A percentile compares a stretch with the other conserved stretches of the same genome.
Conservation (phyloP, 768 basidiomycete genomes). For the Termitomyces sp. region DNA sequence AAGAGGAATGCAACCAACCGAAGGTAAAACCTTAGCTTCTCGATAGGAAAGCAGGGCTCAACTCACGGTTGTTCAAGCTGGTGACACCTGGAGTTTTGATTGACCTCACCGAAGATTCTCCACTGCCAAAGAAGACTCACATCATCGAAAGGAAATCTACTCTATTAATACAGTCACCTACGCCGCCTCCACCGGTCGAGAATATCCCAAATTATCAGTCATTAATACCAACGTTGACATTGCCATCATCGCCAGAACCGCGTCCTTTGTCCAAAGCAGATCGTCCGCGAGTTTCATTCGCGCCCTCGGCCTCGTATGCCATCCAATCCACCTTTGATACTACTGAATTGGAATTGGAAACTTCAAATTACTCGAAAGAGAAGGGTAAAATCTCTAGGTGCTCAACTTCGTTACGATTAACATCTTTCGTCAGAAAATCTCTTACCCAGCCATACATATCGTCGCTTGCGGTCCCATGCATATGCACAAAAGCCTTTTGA, state of each 20-base stretch:
- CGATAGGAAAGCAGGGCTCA: not conserved
- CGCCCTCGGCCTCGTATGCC: slow-evolving; percentile 5
- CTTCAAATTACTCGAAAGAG: not conserved
- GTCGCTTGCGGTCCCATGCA: not conserved
- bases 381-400: not conserved
- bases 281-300: slow-evolving; percentile 12
- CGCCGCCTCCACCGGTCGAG: not conserved
- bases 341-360: not conserved
- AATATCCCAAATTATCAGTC: not conserved
- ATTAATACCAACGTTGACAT: not conserved
- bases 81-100: slow-evolving; percentile 22
- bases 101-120: slow-evolving; percentile 36
- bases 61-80: not conserved
- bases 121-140: not conserved
- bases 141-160: not conserved
- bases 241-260: not conserved
- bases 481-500: not conserved
- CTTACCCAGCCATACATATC: not conserved
- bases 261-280: not conserved
- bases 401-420: not conserved
- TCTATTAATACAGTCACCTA: not conserved
- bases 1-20: slow-evolving; percentile 2
- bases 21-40: slow-evolving; percentile 1
- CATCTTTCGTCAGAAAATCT: not conserved
- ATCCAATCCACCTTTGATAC: not conserved